Evolutionary conservation across 768 basidiomycete species (phyloP).

Genomic region (Pleurotus tuber-regium): DNA sequence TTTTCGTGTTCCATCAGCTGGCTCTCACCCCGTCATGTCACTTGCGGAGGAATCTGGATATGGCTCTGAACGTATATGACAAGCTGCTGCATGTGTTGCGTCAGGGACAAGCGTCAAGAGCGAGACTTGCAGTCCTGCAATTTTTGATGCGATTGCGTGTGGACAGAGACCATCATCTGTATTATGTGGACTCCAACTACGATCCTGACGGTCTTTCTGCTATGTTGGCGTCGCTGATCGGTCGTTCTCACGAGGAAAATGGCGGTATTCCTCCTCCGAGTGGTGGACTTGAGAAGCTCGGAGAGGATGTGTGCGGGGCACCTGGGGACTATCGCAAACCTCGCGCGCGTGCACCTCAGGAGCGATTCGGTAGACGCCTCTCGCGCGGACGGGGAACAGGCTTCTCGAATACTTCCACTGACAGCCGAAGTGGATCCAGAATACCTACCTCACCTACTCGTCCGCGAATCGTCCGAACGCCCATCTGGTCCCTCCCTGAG

Average conservation of each 20-base stretch:
- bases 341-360: constrained; percentile 46
- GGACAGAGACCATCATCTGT: constrained; percentile 86
- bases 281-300: constrained; percentile 7
- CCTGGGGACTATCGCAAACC: constrained; percentile 37
- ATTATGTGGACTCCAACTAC: constrained; percentile 52
- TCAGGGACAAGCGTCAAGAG: constrained; percentile 49
- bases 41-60: constrained; percentile 39
- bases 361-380: constrained; percentile 47
- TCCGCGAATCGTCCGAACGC: constrained; percentile 24
- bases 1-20: constrained; percentile 67
- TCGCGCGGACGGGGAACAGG: constrained; percentile 50
- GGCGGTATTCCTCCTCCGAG: constrained; percentile 8
- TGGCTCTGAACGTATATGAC: constrained; percentile 54
- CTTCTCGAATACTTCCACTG: constrained; percentile 38
- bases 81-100: constrained; percentile 47
- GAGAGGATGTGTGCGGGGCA: constrained; percentile 16
- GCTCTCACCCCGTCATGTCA: constrained; percentile 65
- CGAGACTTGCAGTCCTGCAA: constrained; percentile 72
- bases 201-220: constrained; percentile 58
- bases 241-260: constrained; percentile 37
- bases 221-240: constrained; percentile 63
- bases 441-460: constrained; percentile 29
- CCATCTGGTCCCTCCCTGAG: constrained; percentile 74
- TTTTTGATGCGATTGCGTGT: constrained; percentile 88
- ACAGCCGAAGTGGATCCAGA: constrained; percentile 65